Percentiles rank a stretch among this genome's conserved stretches.
phyloP scores from a whole-genome alignment of 108 stramenopile genomes.

The Nitzschia sp. region DNA sequence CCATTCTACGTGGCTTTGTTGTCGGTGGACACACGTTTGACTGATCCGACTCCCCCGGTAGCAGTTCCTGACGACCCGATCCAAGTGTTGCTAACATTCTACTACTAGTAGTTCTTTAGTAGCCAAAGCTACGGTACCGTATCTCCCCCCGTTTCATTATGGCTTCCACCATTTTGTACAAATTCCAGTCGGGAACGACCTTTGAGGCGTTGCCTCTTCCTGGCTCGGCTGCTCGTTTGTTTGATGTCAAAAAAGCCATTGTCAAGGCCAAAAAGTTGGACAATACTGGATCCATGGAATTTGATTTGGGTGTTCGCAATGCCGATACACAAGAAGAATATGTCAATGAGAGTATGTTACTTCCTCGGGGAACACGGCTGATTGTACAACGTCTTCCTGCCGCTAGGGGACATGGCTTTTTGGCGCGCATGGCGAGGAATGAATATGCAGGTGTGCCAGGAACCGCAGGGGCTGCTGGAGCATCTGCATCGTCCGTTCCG shows the following conservation, averaged over 20 bases:
- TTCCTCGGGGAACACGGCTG: conserved; percentile 74
- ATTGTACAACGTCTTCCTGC: conserved; percentile 76
- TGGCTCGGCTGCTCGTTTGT: conserved; percentile 76
- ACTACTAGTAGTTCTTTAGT: neutral
- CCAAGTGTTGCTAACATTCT: too few relatives aligned
- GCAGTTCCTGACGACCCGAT: too few relatives aligned
- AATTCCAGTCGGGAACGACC: conserved; percentile 76
- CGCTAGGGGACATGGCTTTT: conserved; percentile 66
- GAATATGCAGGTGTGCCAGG: conserved; percentile 29
- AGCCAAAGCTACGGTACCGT: neutral
- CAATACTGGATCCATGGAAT: conserved; percentile 59
- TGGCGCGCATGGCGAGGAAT: conserved; percentile 63
- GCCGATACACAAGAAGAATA: conserved; percentile 80
- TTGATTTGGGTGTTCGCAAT: conserved; percentile 73
- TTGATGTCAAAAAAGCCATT: conserved; percentile 87
- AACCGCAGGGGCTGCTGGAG: conserved; percentile 14
- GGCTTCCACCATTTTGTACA: conserved; percentile 83
- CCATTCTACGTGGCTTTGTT: too few relatives aligned
- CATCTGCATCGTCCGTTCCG: conserved; percentile 21
- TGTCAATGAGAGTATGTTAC: conserved; percentile 65
- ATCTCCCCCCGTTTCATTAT: conserved; percentile 31
- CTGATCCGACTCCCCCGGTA: too few relatives aligned
- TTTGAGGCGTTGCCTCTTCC: conserved; percentile 78
- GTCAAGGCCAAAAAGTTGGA: conserved; percentile 74
- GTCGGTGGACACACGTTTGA: too few relatives aligned